phyloP scores from a whole-genome alignment of 73 alveolate genomes.

The Paramecium biaurelia region DNA sequence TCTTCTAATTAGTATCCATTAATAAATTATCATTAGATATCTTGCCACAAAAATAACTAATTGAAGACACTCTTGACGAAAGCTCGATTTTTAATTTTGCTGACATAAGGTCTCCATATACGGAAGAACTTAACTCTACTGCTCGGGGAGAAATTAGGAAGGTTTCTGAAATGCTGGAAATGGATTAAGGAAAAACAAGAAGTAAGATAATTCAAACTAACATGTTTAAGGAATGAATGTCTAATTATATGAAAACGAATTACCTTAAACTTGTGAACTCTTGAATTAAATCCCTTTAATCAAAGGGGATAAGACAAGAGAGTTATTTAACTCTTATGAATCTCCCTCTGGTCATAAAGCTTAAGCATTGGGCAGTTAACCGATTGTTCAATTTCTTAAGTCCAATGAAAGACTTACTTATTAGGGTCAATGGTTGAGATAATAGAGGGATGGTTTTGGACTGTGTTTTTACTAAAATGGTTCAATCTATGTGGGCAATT shows the following conservation, averaged over 20 bases:
- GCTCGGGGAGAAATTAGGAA: not conserved
- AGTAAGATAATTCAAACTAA: not conserved
- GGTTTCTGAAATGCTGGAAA: not conserved
- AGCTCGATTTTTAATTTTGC: not conserved
- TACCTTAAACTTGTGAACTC: not conserved
- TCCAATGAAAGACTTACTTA: not conserved
- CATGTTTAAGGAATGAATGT: not conserved
- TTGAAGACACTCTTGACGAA: not conserved
- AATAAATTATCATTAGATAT: not conserved
- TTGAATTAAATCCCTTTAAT: not conserved
- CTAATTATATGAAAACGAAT: not conserved
- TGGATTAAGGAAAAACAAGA: not conserved
- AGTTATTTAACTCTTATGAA: not conserved
- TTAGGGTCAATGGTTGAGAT: slow-evolving; percentile 42
- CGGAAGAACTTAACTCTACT: not conserved
- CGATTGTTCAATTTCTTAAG: not conserved
- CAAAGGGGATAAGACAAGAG: not conserved
- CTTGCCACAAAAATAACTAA: not conserved
- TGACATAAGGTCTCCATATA: not conserved
- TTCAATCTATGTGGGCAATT: slow-evolving; percentile 71
- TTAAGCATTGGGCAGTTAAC: not conserved
- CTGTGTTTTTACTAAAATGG: slow-evolving; percentile 67
- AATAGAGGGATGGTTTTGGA: slow-evolving; percentile 59
- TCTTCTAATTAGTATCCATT: not conserved
- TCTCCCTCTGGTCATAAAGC: not conserved